These are phyloP conservation scores for Globisporangium irregulare DNA, from an alignment of 352 stramenopile species.

Conservation along the genomic window DNA sequence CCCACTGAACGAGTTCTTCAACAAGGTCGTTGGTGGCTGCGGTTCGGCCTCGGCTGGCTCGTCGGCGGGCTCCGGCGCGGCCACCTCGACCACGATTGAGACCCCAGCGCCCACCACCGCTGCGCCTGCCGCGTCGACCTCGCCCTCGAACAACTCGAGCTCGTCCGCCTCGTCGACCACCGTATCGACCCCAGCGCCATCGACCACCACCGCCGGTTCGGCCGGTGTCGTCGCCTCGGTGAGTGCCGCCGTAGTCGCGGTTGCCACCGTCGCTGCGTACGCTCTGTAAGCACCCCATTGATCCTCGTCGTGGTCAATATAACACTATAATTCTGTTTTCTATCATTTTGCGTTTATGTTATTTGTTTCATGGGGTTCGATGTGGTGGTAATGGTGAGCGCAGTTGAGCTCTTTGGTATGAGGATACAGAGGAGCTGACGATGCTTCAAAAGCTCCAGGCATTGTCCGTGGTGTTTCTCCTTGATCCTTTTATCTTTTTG, in stretches of 20 bases:
- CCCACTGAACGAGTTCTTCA: constrained; percentile 8
- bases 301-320: constrained; percentile 3
- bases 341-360: background rate
- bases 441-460: too few species aligned
- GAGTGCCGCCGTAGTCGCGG: constrained; percentile 6
- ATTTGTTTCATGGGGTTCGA: background rate
- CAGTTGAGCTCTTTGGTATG: background rate
- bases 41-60: background rate
- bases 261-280: constrained; percentile 5
- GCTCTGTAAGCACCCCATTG: constrained; percentile 8
- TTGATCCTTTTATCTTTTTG: background rate
- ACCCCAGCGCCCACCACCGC: background rate
- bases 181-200: background rate
- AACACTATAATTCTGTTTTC: constrained; percentile 7
- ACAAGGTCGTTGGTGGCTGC: constrained; percentile 5
- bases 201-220: background rate
- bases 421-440: background rate
- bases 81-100: background rate
- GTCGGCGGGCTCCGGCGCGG: background rate
- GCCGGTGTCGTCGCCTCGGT: constrained; percentile 4
- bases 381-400: background rate
- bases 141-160: background rate
- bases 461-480: too few species aligned
- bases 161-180: background rate
- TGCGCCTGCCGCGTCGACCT: background rate